A percentile compares a stretch with the other conserved stretches of the same genome.
phyloP scores from a whole-genome alignment of 192 early-diverging fungal species.

The Umbelopsis sp. region DNA sequence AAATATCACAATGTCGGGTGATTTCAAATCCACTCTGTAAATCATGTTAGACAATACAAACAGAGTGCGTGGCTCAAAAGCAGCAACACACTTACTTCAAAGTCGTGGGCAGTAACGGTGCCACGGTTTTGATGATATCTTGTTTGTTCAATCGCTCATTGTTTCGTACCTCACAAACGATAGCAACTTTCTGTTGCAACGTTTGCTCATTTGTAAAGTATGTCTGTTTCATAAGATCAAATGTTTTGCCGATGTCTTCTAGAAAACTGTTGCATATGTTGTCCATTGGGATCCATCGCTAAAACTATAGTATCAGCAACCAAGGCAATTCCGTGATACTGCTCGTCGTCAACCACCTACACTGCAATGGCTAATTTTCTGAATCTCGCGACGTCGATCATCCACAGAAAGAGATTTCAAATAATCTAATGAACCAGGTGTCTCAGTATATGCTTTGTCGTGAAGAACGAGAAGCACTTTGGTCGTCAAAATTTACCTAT shows the following conservation, averaged over 20 bases:
- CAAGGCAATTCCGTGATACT: neutral
- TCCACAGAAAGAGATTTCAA: slow-evolving; percentile 20
- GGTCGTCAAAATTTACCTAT: slow-evolving; percentile 35
- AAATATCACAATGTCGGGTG: slow-evolving; percentile 47
- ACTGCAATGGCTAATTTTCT: slow-evolving; percentile 27
- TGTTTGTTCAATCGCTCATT: slow-evolving; percentile 38
- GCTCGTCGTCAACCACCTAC: slow-evolving; percentile 17
- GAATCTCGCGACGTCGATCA: slow-evolving; percentile 18
- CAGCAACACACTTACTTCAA: slow-evolving; percentile 28
- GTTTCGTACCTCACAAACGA: slow-evolving; percentile 48
- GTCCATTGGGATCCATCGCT: slow-evolving; percentile 46
- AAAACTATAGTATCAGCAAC: neutral
- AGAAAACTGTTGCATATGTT: slow-evolving; percentile 41
- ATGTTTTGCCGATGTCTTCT: slow-evolving; percentile 31
- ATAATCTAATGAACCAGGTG: slow-evolving; percentile 15
- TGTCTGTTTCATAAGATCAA: slow-evolving; percentile 17
- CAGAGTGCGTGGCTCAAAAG: neutral
- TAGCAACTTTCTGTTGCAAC: slow-evolving; percentile 33
- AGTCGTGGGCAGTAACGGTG: slow-evolving; percentile 29
- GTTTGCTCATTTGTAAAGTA: slow-evolving; percentile 4
- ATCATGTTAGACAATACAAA: neutral
- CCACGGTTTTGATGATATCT: slow-evolving; percentile 33
- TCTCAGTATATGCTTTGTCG: neutral
- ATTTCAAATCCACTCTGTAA: slow-evolving; percentile 41
- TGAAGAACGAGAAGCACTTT: neutral